These are phyloP conservation scores for Rhizophora apiculata DNA, from an alignment of 345 rosid genomes.

Conservation along the genomic window DNA sequence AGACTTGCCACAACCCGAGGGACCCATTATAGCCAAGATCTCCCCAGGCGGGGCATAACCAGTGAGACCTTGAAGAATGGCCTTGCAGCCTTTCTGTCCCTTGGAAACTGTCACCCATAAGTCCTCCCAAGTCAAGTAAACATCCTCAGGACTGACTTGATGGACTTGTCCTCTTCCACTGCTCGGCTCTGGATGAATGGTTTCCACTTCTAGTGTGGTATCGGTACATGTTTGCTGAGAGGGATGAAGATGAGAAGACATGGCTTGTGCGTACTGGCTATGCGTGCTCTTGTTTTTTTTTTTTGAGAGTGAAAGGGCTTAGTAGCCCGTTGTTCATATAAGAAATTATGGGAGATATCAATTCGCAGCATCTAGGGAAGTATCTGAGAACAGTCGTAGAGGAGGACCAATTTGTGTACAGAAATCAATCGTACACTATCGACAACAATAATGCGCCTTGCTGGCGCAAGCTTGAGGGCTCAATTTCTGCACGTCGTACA, in stretches of 20 bases:
- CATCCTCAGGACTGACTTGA: background rate
- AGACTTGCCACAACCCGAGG: conserved; percentile 29
- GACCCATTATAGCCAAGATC: conserved; percentile 28
- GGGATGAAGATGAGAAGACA: background rate
- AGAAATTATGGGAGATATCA: no score
- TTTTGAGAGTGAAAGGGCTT: no score
- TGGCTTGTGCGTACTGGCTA: background rate
- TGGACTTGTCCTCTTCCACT: background rate
- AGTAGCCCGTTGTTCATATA: no score
- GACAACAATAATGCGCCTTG: no score
- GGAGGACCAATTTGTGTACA: no score
- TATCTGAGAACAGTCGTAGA: no score
- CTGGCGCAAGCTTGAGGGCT: no score
- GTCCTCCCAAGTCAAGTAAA: conserved; percentile 26
- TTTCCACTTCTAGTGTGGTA: conserved; percentile 1
- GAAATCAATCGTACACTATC: no score
- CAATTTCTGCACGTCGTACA: no score
- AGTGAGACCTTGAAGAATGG: conserved; percentile 22
- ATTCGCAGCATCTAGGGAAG: no score
- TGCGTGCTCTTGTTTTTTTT: no score
- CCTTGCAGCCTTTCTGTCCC: background rate
- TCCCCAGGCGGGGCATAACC: conserved; percentile 30
- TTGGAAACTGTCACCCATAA: conserved; percentile 15
- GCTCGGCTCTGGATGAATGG: background rate
- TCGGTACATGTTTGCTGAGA: background rate